These are phyloP conservation scores for Chaetomium sp. DNA, from an alignment of 2,329 filamentous ascomycete genomes.

Conservation along the genomic window DNA sequence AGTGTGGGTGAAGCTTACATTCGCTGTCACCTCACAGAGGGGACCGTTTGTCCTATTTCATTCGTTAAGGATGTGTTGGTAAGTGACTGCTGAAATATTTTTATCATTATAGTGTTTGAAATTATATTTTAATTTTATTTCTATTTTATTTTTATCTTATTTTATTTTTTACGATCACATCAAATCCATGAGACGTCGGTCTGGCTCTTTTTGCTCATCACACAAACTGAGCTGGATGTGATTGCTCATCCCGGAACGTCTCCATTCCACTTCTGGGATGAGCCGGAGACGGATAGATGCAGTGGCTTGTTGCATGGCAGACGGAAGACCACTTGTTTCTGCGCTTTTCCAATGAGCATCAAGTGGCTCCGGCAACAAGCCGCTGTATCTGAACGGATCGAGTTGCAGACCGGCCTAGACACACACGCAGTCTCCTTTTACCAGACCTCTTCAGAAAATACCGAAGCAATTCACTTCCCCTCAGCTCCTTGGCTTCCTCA, in stretches of 20 bases:
- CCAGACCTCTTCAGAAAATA: too few species aligned
- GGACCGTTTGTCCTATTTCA: slow-evolving; percentile 75
- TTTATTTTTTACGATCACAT: too few species aligned
- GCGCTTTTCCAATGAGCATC: too few species aligned
- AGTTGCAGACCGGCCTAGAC: not conserved
- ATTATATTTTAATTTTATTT: not conserved
- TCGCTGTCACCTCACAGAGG: slow-evolving; percentile 48
- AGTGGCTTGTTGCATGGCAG: too few species aligned
- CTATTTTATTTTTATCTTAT: too few species aligned
- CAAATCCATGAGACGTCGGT: not conserved
- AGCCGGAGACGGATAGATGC: too few species aligned
- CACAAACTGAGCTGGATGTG: not conserved
- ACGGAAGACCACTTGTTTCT: too few species aligned
- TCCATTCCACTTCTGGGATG: too few species aligned
- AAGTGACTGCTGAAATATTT: slow-evolving; percentile 34
- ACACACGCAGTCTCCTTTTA: not conserved
- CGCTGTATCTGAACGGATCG: too few species aligned
- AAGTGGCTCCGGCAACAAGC: too few species aligned
- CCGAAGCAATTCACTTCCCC: too few species aligned
- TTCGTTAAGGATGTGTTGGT: slow-evolving; percentile 80
- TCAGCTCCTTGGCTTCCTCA: not conserved
- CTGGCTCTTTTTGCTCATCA: slow-evolving; percentile 5
- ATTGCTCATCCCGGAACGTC: too few species aligned
- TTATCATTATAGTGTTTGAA: slow-evolving; percentile 8
- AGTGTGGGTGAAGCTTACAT: slow-evolving; percentile 26